phyloP scores from a whole-genome alignment of 2,329 filamentous ascomycete genomes.

The Botryotinia narcissicola region DNA sequence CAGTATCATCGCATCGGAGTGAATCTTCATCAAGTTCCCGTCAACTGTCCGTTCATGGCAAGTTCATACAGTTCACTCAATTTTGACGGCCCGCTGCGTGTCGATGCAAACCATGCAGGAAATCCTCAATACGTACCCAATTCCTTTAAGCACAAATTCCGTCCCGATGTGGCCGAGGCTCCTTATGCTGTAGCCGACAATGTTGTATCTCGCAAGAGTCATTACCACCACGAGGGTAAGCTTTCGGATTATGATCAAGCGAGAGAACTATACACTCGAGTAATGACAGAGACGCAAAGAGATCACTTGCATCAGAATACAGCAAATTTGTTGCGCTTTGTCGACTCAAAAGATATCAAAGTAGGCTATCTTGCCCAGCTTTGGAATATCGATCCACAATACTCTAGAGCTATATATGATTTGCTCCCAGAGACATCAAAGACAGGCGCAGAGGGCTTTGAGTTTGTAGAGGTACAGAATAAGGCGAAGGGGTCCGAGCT shows the following conservation, averaged over 20 bases:
- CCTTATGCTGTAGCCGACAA: constrained; percentile 50
- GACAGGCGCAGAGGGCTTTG: constrained; percentile 10
- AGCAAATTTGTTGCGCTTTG: constrained; percentile 5
- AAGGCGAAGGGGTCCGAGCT: constrained; percentile 39
- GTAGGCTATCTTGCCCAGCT: constrained; percentile 48
- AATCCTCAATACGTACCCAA: constrained; percentile 44
- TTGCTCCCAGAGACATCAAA: constrained; percentile 14
- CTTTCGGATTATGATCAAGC: constrained; percentile 27
- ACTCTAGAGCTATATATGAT: constrained; percentile 14
- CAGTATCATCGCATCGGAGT: constrained; percentile 56
- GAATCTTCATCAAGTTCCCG: constrained; percentile 57
- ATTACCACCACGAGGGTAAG: constrained; percentile 6
- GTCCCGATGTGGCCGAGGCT: constrained; percentile 64
- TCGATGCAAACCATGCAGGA: constrained; percentile 46
- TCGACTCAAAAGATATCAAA: constrained; percentile 10
- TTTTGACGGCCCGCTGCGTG: constrained; percentile 40
- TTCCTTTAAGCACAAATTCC: constrained; percentile 54
- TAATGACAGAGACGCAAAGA: constrained; percentile 6
- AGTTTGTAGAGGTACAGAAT: constrained; percentile 22
- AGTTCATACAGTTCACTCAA: constrained; percentile 35
- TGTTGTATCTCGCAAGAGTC: constrained; percentile 9
- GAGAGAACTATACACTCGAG: constrained; percentile 12
- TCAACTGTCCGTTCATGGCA: constrained; percentile 38
- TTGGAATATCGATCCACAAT: constrained; percentile 42
- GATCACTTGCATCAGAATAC: constrained; percentile 11